Evolutionary conservation across 306 rosid species (phyloP), one percentile per base, ranked within the genome.

Genomic region (Casuarina cunninghamiana): DNA sequence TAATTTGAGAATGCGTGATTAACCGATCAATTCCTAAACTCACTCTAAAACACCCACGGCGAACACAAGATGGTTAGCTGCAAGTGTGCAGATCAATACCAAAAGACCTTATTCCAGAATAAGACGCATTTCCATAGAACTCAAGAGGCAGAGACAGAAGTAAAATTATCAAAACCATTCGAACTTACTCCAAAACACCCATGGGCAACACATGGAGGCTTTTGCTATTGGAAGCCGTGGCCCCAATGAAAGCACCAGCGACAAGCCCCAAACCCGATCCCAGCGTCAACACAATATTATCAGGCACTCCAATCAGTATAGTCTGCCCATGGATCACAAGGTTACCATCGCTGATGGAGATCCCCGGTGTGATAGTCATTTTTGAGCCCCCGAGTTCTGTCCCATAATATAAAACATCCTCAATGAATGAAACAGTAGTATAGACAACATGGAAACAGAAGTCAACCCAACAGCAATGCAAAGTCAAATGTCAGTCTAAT

Each of bases 291-390:
- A 91, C 88, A 83, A 96, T 81, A 76, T 91, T 96, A 78, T 91
- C 94, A 0, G 97, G 94, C 13, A 96, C 91, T 50, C 97, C 97
- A 2, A 84, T 93, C 19, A 96, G 72, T 73, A 93, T 85, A 82
- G 91, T 91, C 89, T 91, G 91, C 26, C 97, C 99, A 35, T 93
- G 94, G 42, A 93, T 97, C 83, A 96, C 93, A 72, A 96, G 81
- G 80, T 90, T 93, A 53, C 93, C 96, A 61, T 93, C 91, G 79
- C 82, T 83, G 72, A 93, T 80, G 0, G 83, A 83, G 75, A 93
- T 93, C 67, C 77, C 83, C 8, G 94, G 94, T 21, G 93, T 91
- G 53, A 96, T 82, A 44, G 98, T 93, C 99, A 96, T 96, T 73
- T 80, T 90, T 69, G 72, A 89, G 71, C 80, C 69, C 90, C 72